Evolutionary conservation across 1,284 basidiomycete genomes (phyloP), one percentile per base, ranked within the genome.

Genomic region (Malassezia yamatoensis): DNA sequence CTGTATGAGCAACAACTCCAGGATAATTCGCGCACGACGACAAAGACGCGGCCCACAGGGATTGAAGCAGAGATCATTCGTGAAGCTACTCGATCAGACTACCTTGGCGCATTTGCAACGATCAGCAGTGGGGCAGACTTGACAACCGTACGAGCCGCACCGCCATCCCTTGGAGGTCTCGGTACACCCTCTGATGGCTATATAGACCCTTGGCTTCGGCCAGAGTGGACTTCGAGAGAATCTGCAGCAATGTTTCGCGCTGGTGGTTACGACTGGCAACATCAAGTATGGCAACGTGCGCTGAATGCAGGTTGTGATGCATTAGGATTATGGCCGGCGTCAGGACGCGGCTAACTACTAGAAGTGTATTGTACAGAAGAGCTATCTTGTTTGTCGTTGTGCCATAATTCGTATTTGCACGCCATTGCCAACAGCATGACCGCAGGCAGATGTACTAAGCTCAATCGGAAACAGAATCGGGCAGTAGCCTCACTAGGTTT

Each of bases 361-460:
- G 24, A 29, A 29, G 24, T 24, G 6, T 41, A 50, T 32, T 40
- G 20, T 50, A 39, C 29, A 49, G n/a, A 21, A 21, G 7, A 16
- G 39, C 15, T 13, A 12, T 48, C 47, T 21, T 16, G 29, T 15
- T 5, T 36, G 33, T 12, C 6, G 13, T n/a, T 39, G 18, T 37
- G 57, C 68, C 70, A 69, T 6, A 74, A 52, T n/a, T 68, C 68
- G 9, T 63, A 55, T 59, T 74, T 75, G 59, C 70, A 74, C 2
- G 63, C 79, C 88, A 99, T 91, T 83, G 93, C 91, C 58, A 98
- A 78, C 0, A 85, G 87, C 62, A 98, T 80, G 11, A 96, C 80
- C 9, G 86, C 86, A 0, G 94, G 93, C 53, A 98, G 75, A 77
- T 93, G 93, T 83, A 90, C 90, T 61, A 98, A 74, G 75, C 85